These are phyloP conservation scores for Phytopythium chamaehyphon DNA, from an alignment of 352 stramenopile genomes.

Conservation along the genomic window DNA sequence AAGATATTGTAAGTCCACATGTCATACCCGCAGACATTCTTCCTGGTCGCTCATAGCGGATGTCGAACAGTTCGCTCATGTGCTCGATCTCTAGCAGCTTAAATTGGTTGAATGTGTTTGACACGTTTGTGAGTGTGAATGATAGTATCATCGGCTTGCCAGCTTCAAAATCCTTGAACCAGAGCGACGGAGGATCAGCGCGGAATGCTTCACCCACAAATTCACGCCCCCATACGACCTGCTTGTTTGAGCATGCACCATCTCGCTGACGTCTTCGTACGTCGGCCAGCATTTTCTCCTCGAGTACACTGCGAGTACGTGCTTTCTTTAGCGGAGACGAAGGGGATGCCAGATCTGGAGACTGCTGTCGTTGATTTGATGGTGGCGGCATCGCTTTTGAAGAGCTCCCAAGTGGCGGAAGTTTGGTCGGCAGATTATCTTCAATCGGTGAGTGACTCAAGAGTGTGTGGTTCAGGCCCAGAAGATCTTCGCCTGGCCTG, in stretches of 20 bases:
- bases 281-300: conserved; percentile 50
- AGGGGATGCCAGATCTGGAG: neutral
- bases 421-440: conserved; percentile 4
- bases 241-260: conserved; percentile 46
- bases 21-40: conserved; percentile 89
- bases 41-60: conserved; percentile 82
- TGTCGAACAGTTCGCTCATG: conserved; percentile 84
- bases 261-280: conserved; percentile 49
- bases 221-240: conserved; percentile 75
- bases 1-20: conserved; percentile 68
- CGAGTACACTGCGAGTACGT: conserved; percentile 53
- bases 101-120: conserved; percentile 91
- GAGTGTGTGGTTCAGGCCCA: conserved; percentile 25
- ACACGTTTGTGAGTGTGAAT: conserved; percentile 90
- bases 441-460: conserved; percentile 2
- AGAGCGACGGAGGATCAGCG: conserved; percentile 61
- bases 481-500: conserved; percentile 26
- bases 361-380: conserved; percentile 6
- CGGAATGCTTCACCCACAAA: conserved; percentile 84
- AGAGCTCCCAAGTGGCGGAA: conserved; percentile 4
- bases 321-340: conserved; percentile 14
- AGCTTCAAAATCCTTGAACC: conserved; percentile 91
- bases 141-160: conserved; percentile 43
- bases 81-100: conserved; percentile 69
- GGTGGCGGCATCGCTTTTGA: neutral